Conservation (phyloP, 306 rosid genomes). For the Astragalus membranaceus region DNA sequence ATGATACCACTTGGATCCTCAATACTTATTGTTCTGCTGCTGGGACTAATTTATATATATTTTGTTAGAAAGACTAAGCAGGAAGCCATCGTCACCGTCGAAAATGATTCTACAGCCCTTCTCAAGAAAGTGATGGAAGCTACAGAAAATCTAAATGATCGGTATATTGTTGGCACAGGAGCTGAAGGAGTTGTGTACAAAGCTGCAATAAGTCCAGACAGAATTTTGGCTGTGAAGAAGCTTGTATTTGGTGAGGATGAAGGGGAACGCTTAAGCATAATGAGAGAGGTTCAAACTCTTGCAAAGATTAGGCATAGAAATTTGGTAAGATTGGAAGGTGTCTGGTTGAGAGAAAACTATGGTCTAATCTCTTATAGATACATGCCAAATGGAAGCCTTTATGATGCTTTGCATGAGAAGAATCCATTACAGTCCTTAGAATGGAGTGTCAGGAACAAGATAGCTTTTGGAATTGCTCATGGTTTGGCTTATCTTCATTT, state of each 20-base stretch:
- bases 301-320: constrained; percentile 66
- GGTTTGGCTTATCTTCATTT: constrained; percentile 69
- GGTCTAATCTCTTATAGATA: constrained; percentile 55
- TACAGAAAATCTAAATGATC: constrained; percentile 46
- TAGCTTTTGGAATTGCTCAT: constrained; percentile 66
- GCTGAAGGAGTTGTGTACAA: constrained; percentile 74
- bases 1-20: constrained; percentile 56
- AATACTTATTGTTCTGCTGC: constrained; percentile 23
- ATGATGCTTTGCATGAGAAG: constrained; percentile 57
- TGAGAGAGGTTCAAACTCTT: constrained; percentile 54
- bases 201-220: constrained; percentile 39
- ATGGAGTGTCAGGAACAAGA: constrained; percentile 54
- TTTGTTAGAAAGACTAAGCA: constrained; percentile 26
- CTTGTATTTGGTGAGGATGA: constrained; percentile 35
- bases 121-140: constrained; percentile 49
- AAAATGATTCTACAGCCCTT: constrained; percentile 31
- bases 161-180: constrained; percentile 63
- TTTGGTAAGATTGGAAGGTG: constrained; percentile 53
- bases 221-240: constrained; percentile 58
- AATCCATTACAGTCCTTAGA: constrained; percentile 38
- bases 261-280: constrained; percentile 40
- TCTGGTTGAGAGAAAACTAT: constrained; percentile 45
- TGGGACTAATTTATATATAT: constrained; percentile 32
- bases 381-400: constrained; percentile 83
- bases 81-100: constrained; percentile 13